phyloP scores from a whole-genome alignment of 1,284 basidiomycete species.

The Ustilago trichophora region DNA sequence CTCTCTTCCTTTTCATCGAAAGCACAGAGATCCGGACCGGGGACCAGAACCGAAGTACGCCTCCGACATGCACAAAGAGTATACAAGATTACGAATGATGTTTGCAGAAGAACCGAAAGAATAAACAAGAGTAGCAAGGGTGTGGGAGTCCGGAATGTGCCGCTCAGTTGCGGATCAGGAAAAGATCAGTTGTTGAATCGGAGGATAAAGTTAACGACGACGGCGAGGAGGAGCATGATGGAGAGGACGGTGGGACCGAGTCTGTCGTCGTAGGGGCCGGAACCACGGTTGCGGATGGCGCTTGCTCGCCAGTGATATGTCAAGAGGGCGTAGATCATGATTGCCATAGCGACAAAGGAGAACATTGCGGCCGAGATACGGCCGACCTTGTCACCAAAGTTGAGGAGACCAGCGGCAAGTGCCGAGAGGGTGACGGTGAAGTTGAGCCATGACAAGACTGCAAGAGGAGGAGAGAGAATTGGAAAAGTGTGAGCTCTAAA shows the following conservation, averaged over 20 bases:
- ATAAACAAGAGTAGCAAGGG: no score
- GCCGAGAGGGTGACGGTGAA: conserved; percentile 66
- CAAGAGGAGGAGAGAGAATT: no score
- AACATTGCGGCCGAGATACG: conserved; percentile 93
- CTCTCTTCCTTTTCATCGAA: no score
- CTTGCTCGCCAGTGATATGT: conserved; percentile 96
- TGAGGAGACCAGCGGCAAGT: conserved; percentile 65
- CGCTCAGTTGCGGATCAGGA: no score
- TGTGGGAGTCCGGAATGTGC: no score
- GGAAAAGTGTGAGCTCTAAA: not conserved
- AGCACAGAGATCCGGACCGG: no score
- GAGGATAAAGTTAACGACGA: conserved; percentile 66
- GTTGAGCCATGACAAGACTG: conserved; percentile 67
- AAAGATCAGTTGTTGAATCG: conserved; percentile 57
- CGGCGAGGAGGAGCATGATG: conserved; percentile 64
- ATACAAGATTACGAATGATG: no score
- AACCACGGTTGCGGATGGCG: conserved; percentile 88
- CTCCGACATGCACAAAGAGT: no score
- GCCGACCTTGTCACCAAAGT: conserved; percentile 72
- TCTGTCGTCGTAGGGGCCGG: conserved; percentile 96
- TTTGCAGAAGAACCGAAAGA: no score
- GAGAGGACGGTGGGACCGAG: conserved; percentile 69
- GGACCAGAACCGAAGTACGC: no score
- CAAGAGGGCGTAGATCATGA: conserved; percentile 94
- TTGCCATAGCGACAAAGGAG: conserved; percentile 89